Evolutionary conservation across 768 basidiomycete genomes (phyloP).

Genomic region (Daedaleopsis nitida): DNA sequence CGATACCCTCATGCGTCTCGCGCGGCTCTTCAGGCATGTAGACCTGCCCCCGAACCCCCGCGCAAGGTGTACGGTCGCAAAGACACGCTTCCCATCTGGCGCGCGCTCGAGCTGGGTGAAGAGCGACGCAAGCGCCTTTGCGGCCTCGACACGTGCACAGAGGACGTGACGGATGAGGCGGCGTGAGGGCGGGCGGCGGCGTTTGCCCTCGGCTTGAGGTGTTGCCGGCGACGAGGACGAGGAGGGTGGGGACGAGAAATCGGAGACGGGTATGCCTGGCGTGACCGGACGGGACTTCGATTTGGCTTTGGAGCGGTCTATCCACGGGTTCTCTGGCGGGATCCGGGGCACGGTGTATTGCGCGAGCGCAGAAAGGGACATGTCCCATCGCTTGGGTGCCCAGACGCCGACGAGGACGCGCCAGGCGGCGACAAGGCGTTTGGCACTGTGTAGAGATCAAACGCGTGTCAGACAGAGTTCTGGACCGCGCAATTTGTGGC

Average conservation of each 20-base stretch:
- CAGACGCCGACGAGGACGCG: slow-evolving; percentile 94
- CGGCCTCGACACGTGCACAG: slow-evolving; percentile 81
- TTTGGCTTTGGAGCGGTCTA: slow-evolving; percentile 47
- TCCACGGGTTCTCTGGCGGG: slow-evolving; percentile 74
- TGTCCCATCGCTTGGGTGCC: slow-evolving; percentile 83
- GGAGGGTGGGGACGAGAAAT: slow-evolving; percentile 19
- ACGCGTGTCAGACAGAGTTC: slow-evolving; percentile 7
- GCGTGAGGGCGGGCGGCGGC: slow-evolving; percentile 68
- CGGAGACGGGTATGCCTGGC: slow-evolving; percentile 4
- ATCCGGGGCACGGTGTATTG: slow-evolving; percentile 68
- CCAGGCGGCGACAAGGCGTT: slow-evolving; percentile 92
- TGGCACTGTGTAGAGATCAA: slow-evolving; percentile 53
- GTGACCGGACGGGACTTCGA: slow-evolving; percentile 27
- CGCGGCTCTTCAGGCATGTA: slow-evolving; percentile 31
- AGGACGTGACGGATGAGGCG: slow-evolving; percentile 89
- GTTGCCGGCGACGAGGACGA: background rate
- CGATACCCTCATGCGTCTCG: slow-evolving; percentile 24
- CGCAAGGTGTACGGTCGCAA: slow-evolving; percentile 53
- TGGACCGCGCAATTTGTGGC: background rate
- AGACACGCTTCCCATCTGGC: slow-evolving; percentile 46
- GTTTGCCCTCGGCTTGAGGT: slow-evolving; percentile 14
- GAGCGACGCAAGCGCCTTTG: slow-evolving; percentile 71
- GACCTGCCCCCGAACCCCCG: slow-evolving; percentile 40
- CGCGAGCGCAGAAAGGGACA: slow-evolving; percentile 71
- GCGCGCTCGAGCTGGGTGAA: slow-evolving; percentile 60